phyloP scores from a whole-genome alignment of 83 land plant genomes.

The Diphasiastrum complanatum region DNA sequence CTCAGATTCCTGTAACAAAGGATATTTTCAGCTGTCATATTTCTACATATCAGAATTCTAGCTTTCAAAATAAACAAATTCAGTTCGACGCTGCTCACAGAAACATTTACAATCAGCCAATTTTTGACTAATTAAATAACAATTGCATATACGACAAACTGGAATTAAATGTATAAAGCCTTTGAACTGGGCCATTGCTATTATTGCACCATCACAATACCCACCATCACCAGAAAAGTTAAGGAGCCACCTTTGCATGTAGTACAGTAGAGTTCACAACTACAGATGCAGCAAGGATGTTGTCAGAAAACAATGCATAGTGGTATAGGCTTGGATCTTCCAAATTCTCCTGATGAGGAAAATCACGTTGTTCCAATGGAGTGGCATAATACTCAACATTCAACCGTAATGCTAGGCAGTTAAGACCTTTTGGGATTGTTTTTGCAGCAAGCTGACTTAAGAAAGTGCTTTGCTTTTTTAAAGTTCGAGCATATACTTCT shows the following conservation, averaged over 20 bases:
- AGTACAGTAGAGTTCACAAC: conserved; percentile 78
- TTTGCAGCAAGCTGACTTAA: conserved; percentile 82
- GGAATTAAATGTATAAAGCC: no score
- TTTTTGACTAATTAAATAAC: no score
- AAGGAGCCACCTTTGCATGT: conserved; percentile 85
- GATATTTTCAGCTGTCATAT: no score
- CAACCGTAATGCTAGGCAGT: conserved; percentile 76
- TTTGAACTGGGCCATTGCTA: neutral
- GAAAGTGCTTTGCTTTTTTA: conserved; percentile 79
- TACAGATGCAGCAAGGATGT: conserved; percentile 91
- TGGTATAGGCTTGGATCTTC: conserved; percentile 73
- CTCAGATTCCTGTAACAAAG: conserved; percentile 47
- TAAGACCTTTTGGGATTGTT: conserved; percentile 80
- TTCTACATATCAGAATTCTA: neutral
- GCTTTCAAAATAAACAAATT: neutral
- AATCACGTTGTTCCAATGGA: conserved; percentile 49
- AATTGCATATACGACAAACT: no score
- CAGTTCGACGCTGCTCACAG: no score
- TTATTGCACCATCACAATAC: neutral
- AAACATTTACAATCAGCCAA: no score
- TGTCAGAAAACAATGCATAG: conserved; percentile 90
- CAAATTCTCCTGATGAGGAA: conserved; percentile 51
- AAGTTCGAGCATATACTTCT: conserved; percentile 65
- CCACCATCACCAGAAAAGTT: neutral
- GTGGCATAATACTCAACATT: conserved; percentile 65